phyloP scores from a whole-genome alignment of 2,329 filamentous ascomycete species.

The Leptoxyphium fumago region DNA sequence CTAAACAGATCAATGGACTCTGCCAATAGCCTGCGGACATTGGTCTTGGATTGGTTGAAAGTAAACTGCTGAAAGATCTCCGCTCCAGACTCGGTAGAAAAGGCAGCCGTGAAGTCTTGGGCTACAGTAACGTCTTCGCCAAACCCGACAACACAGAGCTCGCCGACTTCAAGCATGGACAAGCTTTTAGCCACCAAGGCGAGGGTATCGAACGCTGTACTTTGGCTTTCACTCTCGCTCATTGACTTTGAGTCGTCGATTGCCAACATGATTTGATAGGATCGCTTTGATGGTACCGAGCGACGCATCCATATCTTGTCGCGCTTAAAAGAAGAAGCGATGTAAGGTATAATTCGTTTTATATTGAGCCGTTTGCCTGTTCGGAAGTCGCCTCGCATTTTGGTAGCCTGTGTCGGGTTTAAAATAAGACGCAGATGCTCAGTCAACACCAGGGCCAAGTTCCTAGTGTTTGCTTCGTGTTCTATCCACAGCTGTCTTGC shows the following conservation, averaged over 20 bases:
- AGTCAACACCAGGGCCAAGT: constrained; percentile 75
- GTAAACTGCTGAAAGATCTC: constrained; percentile 70
- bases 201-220: constrained; percentile 82
- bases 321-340: constrained; percentile 93
- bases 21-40: constrained; percentile 65
- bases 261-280: constrained; percentile 93
- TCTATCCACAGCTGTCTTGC: constrained; percentile 68
- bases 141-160: constrained; percentile 84
- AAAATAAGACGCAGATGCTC: constrained; percentile 94
- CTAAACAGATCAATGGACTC: constrained; percentile 71
- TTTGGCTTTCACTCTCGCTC: constrained; percentile 63
- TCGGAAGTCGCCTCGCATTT: constrained; percentile 89
- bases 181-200: constrained; percentile 80
- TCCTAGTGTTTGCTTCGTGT: constrained; percentile 72
- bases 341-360: constrained; percentile 98
- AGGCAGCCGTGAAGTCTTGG: constrained; percentile 71
- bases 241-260: constrained; percentile 94
- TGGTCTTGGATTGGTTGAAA: constrained; percentile 74
- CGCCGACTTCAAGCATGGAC: constrained; percentile 84
- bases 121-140: constrained; percentile 71
- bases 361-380: constrained; percentile 98
- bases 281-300: constrained; percentile 77
- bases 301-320: constrained; percentile 99
- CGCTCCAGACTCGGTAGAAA: constrained; percentile 68
- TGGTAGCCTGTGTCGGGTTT: constrained; percentile 84